A percentile compares a stretch with the other conserved stretches of the same genome.
Conservation (phyloP, 176 grass and related monocot genomes). For the Ampelocalamus luodianensis region DNA sequence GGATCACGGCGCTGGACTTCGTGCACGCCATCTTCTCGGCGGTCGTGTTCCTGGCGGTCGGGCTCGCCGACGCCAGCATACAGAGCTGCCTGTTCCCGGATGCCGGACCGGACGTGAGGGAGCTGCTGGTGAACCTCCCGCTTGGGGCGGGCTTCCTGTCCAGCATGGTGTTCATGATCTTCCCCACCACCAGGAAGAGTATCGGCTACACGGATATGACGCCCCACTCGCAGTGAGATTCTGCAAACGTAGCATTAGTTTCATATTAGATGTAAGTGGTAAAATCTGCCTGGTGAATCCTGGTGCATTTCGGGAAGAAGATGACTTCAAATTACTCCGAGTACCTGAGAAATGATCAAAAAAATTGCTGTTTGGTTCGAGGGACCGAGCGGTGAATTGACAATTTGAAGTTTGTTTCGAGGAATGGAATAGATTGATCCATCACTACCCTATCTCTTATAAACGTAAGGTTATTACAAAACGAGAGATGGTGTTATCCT, state of each 20-base stretch:
- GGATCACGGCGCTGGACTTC: constrained; percentile 47
- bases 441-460: no score
- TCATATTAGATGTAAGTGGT: neutral
- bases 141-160: neutral
- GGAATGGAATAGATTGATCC: no score
- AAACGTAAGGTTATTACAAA: no score
- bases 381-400: no score
- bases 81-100: constrained; percentile 69
- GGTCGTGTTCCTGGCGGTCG: constrained; percentile 63
- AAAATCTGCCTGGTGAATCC: neutral
- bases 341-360: neutral
- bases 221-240: constrained; percentile 21
- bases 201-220: neutral
- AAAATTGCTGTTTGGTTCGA: no score
- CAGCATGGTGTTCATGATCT: no score
- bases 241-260: neutral
- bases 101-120: constrained; percentile 35
- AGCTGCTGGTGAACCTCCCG: constrained; percentile 71
- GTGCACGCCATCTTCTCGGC: constrained; percentile 62
- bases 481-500: no score
- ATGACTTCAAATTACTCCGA: neutral
- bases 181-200: no score
- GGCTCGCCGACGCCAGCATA: constrained; percentile 44
- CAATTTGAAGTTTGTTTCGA: no score
- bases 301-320: neutral